Base-by-base conservation (phyloP, 495 filamentous ascomycete species). In the Cladorrhinum samala region DNA sequence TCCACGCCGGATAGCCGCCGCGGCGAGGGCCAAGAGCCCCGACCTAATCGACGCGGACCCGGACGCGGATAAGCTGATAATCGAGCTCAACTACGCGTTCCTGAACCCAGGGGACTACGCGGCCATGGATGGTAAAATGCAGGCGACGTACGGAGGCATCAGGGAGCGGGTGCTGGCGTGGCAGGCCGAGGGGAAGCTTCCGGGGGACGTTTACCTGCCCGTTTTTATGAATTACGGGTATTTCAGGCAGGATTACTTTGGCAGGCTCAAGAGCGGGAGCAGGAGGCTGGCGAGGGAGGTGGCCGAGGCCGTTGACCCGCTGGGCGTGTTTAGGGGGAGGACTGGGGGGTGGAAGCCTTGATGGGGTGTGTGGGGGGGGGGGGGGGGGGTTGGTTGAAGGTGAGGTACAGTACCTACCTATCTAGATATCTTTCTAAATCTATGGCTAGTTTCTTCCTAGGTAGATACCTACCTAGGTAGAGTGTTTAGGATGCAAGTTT, bases 141-240 rank as follows among this genome's bases (percentile, higher is more conserved):
- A 75, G 53, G 61, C 69, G 13, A 71, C 70, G 24, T 72, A 72
- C 48, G 48, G 51, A 11, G 68, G 70, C 2, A 70, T 81, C 43
- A 58, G 74, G 25, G 53, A 75, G 13, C 66, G 72, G 27, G 68
- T 75, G 1, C 57, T 59, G 53, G 55, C 46, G 11, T 66, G 60
- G 51, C 63, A 68, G 50, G 45, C 56, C 18, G 61, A 64, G 47
- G 63, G 65, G 39, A 17, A 53, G 41, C 40, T 73, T 42, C 55
- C 77, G 9, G 24, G 20, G 1, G 70, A 80, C 33, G 78, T 73
- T 24, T 80, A 78, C 53, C 66, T 80, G 37, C 79, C 79, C 3
- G 52, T 84, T 0, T 83, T 83, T 66, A 76, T 78, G 79, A 84
- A 82, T 60, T 79, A 84, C 52, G 74, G 72, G 1, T 79, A 77